phyloP scores from a whole-genome alignment of 139 green algal species.

The Deuterostichococcus epilithicus region DNA sequence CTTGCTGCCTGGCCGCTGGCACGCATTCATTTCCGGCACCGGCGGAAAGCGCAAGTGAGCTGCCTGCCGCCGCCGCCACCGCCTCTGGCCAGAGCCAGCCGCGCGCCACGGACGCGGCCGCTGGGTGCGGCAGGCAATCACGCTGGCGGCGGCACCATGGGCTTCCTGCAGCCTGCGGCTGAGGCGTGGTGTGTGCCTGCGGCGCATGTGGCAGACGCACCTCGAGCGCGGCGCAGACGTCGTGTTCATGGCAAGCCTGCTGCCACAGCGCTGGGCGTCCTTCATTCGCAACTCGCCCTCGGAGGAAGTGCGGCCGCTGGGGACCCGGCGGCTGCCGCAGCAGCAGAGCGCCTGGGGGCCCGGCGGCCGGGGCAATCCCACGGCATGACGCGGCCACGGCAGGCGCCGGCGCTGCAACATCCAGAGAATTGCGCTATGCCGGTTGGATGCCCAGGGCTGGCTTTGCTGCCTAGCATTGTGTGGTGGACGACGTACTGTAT shows the following conservation, averaged over 20 bases:
- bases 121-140: not conserved
- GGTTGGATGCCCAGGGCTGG: too few relatives aligned
- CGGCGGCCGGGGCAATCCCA: not conserved
- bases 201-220: slow-evolving; percentile 57
- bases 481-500: too few relatives aligned
- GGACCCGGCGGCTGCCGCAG: slow-evolving; percentile 2
- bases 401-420: too few relatives aligned
- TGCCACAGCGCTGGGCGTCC: slow-evolving; percentile 79
- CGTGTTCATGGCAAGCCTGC: slow-evolving; percentile 71
- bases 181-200: slow-evolving; percentile 13
- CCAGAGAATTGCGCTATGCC: too few relatives aligned
- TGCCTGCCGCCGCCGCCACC: not conserved
- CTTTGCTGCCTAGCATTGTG: too few relatives aligned
- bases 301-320: slow-evolving; percentile 54
- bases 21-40: slow-evolving; percentile 69
- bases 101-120: not conserved
- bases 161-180: not conserved
- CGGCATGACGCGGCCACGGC: too few relatives aligned
- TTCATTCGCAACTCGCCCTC: slow-evolving; percentile 80
- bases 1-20: slow-evolving; percentile 81
- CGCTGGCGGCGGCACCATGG: not conserved
- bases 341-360: not conserved
- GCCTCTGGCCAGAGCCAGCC: too few relatives aligned
- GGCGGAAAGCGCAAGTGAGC: not conserved
- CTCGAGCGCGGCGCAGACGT: slow-evolving; percentile 48